These are phyloP conservation scores for Sherardia arvensis DNA, from an alignment of 257 asterid genomes.

Conservation along the genomic window DNA sequence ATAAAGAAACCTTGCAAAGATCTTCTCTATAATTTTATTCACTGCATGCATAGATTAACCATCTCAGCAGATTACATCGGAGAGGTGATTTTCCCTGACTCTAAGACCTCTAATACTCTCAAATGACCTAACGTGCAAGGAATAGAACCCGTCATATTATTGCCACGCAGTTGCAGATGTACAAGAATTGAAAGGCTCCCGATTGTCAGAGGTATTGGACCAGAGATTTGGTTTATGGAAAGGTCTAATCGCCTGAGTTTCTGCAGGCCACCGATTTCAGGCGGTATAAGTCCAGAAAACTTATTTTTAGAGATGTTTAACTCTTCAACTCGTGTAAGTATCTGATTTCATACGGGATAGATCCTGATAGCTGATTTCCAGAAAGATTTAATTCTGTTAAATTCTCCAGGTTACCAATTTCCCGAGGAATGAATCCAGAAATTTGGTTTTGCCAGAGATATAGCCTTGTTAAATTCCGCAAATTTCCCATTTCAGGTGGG, in stretches of 20 bases:
- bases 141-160: constrained; percentile 47
- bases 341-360: constrained; percentile 50
- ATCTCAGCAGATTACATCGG: too few species aligned
- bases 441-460: constrained; percentile 36
- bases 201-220: constrained; percentile 48
- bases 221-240: constrained; percentile 44
- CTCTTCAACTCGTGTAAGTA: too few species aligned
- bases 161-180: constrained; percentile 33
- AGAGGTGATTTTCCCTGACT: too few species aligned
- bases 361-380: constrained; percentile 45
- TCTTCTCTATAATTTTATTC: too few species aligned
- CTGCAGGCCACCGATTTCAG: constrained; percentile 38
- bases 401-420: constrained; percentile 37
- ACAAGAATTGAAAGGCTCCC: constrained; percentile 41
- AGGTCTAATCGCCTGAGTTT: constrained; percentile 28
- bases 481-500: constrained; percentile 49
- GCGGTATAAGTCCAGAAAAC: constrained; percentile 45
- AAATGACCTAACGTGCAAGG: too few species aligned
- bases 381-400: constrained; percentile 31
- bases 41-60: too few species aligned
- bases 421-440: constrained; percentile 47
- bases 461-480: constrained; percentile 28
- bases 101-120: too few species aligned
- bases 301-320: too few species aligned
- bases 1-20: too few species aligned